Percentiles rank a stretch among this genome's conserved stretches.
Evolutionary conservation across 1,139 yeast species (phyloP).

Genomic region (Yamadazyma diddensiae): DNA sequence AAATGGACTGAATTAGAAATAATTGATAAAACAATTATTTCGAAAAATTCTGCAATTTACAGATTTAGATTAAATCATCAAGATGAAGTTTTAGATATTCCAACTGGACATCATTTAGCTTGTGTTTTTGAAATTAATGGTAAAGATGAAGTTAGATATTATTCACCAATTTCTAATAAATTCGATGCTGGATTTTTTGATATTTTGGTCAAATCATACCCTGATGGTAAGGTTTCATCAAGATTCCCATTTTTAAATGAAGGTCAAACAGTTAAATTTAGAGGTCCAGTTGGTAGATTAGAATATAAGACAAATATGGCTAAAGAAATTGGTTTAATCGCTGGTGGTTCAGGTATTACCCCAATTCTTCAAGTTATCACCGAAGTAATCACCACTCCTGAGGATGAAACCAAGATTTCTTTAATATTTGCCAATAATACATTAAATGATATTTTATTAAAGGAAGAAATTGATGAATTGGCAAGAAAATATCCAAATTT

Average conservation of each 20-base stretch:
- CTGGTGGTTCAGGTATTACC: slow-evolving; percentile 84
- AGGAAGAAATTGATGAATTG: slow-evolving; percentile 67
- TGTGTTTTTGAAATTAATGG: slow-evolving; percentile 55
- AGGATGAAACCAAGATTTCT: slow-evolving; percentile 57
- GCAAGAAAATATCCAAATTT: slow-evolving; percentile 60
- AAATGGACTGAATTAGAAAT: slow-evolving; percentile 67
- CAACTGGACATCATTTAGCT: slow-evolving; percentile 76
- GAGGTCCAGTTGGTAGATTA: slow-evolving; percentile 78
- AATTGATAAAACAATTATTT: slow-evolving; percentile 66
- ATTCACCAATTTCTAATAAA: slow-evolving; percentile 71
- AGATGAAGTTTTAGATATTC: slow-evolving; percentile 60
- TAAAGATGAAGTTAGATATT: slow-evolving; percentile 62
- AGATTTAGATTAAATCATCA: slow-evolving; percentile 62
- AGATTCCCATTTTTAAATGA: slow-evolving; percentile 59
- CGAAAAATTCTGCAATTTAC: slow-evolving; percentile 68
- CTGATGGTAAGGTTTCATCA: slow-evolving; percentile 64
- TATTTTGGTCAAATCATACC: slow-evolving; percentile 69
- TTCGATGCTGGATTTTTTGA: slow-evolving; percentile 73
- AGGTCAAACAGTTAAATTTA: slow-evolving; percentile 66
- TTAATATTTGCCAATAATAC: slow-evolving; percentile 71
- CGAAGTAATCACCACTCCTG: slow-evolving; percentile 62
- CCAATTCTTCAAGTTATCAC: slow-evolving; percentile 72
- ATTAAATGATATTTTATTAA: slow-evolving; percentile 67
- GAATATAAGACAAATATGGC: slow-evolving; percentile 58
- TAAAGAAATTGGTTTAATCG: slow-evolving; percentile 61